Evolutionary conservation across 768 basidiomycete species (phyloP), one percentile per base, ranked within the genome.

Genomic region (Rhodotorula babjevae): DNA sequence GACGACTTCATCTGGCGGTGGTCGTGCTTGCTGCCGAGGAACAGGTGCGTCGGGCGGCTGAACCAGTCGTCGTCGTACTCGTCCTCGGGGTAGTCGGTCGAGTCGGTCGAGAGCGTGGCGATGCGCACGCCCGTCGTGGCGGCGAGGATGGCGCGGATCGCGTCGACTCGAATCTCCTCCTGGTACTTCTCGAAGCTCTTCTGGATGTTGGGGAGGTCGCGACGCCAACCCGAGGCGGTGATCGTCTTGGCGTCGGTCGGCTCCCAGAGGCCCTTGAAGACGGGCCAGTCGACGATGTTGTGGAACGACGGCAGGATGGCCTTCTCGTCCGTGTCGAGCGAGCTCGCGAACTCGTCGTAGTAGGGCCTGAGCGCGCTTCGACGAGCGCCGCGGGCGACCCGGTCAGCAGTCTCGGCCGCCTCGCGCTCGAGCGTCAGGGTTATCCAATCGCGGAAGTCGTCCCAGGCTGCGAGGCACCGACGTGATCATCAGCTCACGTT

Each of bases 11-110:
- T 27, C 53, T 16, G 53, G 53, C n/a, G 53, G 3, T 10, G n/a
- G 27, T 27, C 11, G n/a, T 15, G n/a, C 1, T 27, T 1, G n/a
- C 12, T 5, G 36, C 36, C 36, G 36, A 36, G 36, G 36, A 36
- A 36, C 36, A 36, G 36, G 36, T 36, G 36, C 36, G 36, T 36
- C 36, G 36, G 36, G 4, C 31, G 46, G 31, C 9, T 11, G 49
- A 62, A 62, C 19, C 33, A 62, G 33, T 10, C 61, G 47, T 31
- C 47, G 47, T n/a, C 49, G 61, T 62, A 62, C 61, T 36, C 33
- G 21, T 33, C 31, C 21, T 12, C 31, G 19, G 61, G 61, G 33
- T 33, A 62, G 49, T n/a, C 46, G 29, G 46, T 27, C 27, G 46
- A 8, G 29, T 47, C 44, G 16, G 44, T 29, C n/a, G 61, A 61